Conservation (phyloP, 2,329 filamentous ascomycete genomes). For the Dactylellina leptospora region DNA sequence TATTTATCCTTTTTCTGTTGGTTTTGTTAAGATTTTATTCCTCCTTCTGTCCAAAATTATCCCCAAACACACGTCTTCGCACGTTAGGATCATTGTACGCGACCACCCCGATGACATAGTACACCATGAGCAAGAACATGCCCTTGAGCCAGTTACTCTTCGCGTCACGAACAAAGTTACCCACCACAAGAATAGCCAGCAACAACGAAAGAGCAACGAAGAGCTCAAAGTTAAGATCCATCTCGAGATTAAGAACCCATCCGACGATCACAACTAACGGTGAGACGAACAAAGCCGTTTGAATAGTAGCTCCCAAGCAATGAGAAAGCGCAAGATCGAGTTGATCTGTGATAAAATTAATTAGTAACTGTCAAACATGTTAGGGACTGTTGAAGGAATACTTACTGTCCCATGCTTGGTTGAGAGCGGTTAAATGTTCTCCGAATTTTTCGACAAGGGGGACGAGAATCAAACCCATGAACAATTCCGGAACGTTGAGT, state of each 20-base stretch:
- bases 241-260: conserved; percentile 75
- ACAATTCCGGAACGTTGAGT: conserved; percentile 66
- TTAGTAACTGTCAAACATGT: background rate
- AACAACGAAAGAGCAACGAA: conserved; percentile 86
- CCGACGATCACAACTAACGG: conserved; percentile 83
- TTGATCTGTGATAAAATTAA: conserved; percentile 5
- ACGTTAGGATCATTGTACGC: conserved; percentile 26
- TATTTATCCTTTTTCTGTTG: background rate
- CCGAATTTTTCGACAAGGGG: conserved; percentile 86
- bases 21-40: background rate
- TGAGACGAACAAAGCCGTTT: conserved; percentile 87
- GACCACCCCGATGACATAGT: conserved; percentile 22
- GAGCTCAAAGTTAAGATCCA: conserved; percentile 84
- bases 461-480: conserved; percentile 77
- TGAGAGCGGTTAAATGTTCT: conserved; percentile 82
- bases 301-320: conserved; percentile 84
- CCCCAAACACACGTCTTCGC: background rate
- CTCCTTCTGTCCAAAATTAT: background rate
- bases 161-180: conserved; percentile 84
- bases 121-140: conserved; percentile 73
- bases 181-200: conserved; percentile 83
- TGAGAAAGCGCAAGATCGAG: conserved; percentile 88
- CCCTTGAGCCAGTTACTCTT: conserved; percentile 93
- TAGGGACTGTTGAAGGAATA: background rate
- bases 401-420: conserved; percentile 83